A percentile compares a stretch with the other conserved stretches of the same genome.
Evolutionary conservation across 176 grass and related monocot genomes (phyloP).

Genomic region (Thinopyrum elongatum): DNA sequence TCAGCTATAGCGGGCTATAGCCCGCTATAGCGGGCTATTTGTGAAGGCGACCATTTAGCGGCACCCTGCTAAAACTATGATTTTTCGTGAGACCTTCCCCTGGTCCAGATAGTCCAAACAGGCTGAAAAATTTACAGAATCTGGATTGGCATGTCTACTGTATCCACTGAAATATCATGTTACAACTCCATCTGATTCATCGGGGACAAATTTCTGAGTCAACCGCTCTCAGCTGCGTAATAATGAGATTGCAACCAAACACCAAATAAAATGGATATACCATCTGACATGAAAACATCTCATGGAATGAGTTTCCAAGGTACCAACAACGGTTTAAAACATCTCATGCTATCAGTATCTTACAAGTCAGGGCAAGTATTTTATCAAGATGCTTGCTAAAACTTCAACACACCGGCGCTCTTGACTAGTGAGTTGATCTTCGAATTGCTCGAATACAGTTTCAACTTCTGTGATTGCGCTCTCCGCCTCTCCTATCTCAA

Average conservation of each 20-base stretch:
- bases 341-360: neutral
- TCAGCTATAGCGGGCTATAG: no score
- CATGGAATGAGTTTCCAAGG: neutral
- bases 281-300: neutral
- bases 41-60: no score
- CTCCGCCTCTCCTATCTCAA: slow-evolving; percentile 65
- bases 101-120: no score
- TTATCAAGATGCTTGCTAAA: neutral
- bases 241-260: no score
- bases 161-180: no score
- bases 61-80: no score
- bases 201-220: no score
- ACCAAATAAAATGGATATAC: neutral
- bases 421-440: neutral
- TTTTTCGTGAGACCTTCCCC: no score
- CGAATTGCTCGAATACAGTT: slow-evolving; percentile 39
- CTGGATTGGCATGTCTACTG: no score
- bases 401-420: neutral
- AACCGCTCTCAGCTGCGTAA: neutral
- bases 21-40: no score
- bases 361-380: neutral
- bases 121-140: no score
- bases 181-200: no score
- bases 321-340: neutral
- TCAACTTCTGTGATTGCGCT: slow-evolving; percentile 50